Conservation (phyloP, 2,329 filamentous ascomycete genomes). For the Ophiostoma australiae region DNA sequence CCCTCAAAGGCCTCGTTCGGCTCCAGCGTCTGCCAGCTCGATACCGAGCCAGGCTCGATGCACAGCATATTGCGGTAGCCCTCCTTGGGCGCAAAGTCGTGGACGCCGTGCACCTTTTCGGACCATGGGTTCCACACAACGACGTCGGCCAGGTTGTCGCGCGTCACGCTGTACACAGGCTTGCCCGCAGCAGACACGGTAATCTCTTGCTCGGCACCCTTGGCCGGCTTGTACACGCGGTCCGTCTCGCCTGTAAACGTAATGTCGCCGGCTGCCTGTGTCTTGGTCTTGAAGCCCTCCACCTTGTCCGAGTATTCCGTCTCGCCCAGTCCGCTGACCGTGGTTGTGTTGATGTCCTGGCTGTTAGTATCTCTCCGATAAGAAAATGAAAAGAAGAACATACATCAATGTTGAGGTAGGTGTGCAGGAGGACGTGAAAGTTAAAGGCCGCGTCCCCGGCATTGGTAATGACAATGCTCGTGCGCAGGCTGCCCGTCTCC, state of each 20-base stretch:
- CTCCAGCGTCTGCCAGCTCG: constrained; percentile 78
- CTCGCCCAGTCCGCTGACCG: constrained; percentile 69
- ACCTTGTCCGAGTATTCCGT: constrained; percentile 83
- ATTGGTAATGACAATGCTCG: constrained; percentile 82
- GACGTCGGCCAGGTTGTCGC: constrained; percentile 80
- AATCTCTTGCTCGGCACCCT: constrained; percentile 54
- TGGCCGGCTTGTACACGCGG: constrained; percentile 73
- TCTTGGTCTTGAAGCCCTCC: constrained; percentile 58
- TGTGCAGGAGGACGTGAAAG: constrained; percentile 87
- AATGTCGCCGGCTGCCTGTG: constrained; percentile 56
- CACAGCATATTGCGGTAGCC: constrained; percentile 93
- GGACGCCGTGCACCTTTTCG: constrained; percentile 75
- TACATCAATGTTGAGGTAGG: constrained; percentile 79
- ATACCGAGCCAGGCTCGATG: constrained; percentile 82
- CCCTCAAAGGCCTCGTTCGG: constrained; percentile 65
- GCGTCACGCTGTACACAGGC: constrained; percentile 65
- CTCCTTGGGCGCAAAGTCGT: constrained; percentile 82
- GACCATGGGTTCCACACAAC: constrained; percentile 98
- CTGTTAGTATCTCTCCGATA: neutral
- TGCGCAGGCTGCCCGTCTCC: constrained; percentile 67
- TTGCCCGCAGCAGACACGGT: constrained; percentile 59
- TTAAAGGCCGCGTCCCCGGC: constrained; percentile 78
- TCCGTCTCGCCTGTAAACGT: constrained; percentile 76
- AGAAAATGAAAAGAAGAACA: constrained; percentile 31
- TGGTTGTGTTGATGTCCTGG: constrained; percentile 72